phyloP scores from a whole-genome alignment of 2,329 filamentous ascomycete genomes.

The Cercospora beticola region DNA sequence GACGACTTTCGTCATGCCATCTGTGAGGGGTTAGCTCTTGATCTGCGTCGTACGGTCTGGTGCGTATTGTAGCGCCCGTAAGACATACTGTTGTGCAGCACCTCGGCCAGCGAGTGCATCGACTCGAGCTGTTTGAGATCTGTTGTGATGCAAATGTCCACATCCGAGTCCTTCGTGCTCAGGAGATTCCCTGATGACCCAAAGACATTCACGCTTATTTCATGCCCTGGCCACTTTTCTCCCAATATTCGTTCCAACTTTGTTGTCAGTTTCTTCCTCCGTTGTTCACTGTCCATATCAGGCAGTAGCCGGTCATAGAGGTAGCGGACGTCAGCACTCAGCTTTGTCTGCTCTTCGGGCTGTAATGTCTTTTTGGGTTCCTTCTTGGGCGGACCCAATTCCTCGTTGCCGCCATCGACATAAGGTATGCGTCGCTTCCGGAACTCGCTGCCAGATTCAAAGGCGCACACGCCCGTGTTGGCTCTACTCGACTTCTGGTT shows the following conservation, averaged over 20 bases:
- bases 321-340: conserved; percentile 80
- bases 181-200: conserved; percentile 96
- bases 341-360: conserved; percentile 68
- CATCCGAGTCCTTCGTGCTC: conserved; percentile 94
- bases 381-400: conserved; percentile 67
- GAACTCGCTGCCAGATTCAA: conserved; percentile 80
- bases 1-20: conserved; percentile 94
- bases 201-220: conserved; percentile 90
- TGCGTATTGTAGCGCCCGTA: neutral
- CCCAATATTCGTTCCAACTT: conserved; percentile 90
- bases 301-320: conserved; percentile 84
- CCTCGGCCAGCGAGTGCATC: conserved; percentile 85
- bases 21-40: conserved; percentile 51
- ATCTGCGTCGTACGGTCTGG: neutral
- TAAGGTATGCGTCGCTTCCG: conserved; percentile 88
- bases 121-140: conserved; percentile 82
- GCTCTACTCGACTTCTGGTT: conserved; percentile 12
- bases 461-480: conserved; percentile 66
- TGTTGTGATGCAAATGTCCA: conserved; percentile 97
- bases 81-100: conserved; percentile 76
- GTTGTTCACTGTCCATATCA: conserved; percentile 72
- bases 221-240: conserved; percentile 83
- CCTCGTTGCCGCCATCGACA: conserved; percentile 72
- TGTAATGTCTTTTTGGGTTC: conserved; percentile 69
- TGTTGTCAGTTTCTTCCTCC: conserved; percentile 71